Conservation (phyloP, 2,329 filamentous ascomycete genomes). For the Cladophialophora yegresii region DNA sequence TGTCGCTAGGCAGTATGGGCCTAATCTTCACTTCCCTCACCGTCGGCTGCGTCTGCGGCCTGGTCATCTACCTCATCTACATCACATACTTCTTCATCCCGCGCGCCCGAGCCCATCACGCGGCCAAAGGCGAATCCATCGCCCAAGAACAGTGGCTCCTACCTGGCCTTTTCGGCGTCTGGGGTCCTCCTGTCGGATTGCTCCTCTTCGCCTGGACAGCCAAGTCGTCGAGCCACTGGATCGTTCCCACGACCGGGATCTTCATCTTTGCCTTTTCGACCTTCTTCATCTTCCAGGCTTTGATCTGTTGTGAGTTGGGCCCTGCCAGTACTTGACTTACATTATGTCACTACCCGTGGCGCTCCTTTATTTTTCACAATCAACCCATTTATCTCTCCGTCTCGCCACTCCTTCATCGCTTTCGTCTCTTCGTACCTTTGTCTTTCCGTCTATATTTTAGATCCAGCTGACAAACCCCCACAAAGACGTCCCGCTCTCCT, state of each 20-base stretch:
- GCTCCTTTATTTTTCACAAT: no score
- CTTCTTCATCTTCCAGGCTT: constrained; percentile 37
- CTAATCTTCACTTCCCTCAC: constrained; percentile 63
- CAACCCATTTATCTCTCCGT: no score
- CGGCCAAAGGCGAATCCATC: constrained; percentile 49
- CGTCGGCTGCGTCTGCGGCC: constrained; percentile 57
- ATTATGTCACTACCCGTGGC: no score
- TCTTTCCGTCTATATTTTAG: not conserved
- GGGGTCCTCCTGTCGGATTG: constrained; percentile 26
- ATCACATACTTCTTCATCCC: constrained; percentile 49
- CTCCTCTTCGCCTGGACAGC: constrained; percentile 56
- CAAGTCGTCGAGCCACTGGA: constrained; percentile 51
- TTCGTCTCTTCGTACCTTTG: not conserved
- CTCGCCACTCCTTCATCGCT: no score
- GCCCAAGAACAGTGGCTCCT: constrained; percentile 54
- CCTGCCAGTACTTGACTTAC: not conserved
- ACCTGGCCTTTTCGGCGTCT: constrained; percentile 53
- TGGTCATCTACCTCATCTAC: constrained; percentile 55
- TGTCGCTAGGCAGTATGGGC: constrained; percentile 60
- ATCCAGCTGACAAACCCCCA: not conserved
- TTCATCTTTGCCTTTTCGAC: constrained; percentile 31
- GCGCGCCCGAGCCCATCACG: constrained; percentile 50
- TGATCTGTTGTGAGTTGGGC: constrained; percentile 28
- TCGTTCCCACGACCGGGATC: constrained; percentile 37
- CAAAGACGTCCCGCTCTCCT: constrained; percentile 33